These are phyloP conservation scores for Juglanconis sp. DNA, from an alignment of 2,329 filamentous ascomycete genomes.

Conservation along the genomic window DNA sequence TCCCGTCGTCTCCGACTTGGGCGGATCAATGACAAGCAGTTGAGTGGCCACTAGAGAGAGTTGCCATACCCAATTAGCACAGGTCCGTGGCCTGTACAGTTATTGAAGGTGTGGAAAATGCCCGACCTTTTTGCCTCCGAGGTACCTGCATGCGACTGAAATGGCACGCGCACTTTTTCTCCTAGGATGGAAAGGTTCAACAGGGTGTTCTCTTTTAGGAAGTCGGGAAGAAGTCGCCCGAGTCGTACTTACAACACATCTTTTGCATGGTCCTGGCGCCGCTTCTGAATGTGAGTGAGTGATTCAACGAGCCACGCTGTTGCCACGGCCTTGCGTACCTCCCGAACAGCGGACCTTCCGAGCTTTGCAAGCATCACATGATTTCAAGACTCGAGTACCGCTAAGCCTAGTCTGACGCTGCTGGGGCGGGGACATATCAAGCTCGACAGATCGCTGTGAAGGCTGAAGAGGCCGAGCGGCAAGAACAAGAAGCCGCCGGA, in stretches of 20 bases:
- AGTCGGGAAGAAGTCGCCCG: background rate
- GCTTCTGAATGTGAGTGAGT: constrained; percentile 11
- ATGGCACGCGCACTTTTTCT: constrained; percentile 21
- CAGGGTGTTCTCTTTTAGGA: background rate
- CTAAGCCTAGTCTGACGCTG: background rate
- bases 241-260: constrained; percentile 25
- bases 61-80: background rate
- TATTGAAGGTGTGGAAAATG: background rate
- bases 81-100: no score
- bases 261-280: constrained; percentile 25
- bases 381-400: background rate
- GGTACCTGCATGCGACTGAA: constrained; percentile 25
- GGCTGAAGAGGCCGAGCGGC: background rate
- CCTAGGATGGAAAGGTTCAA: background rate
- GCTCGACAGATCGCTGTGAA: background rate
- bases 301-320: background rate
- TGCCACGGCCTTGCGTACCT: constrained; percentile 23
- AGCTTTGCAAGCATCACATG: constrained; percentile 37
- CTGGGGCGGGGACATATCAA: background rate
- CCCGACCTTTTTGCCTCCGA: constrained; percentile 23
- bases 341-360: constrained; percentile 37
- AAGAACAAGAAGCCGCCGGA: background rate
- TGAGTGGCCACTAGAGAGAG: background rate
- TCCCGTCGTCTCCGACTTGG: background rate
- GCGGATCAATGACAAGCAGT: background rate